These are phyloP conservation scores for Coniochaeta pulveracea DNA, from an alignment of 2,329 filamentous ascomycete species.

Conservation along the genomic window DNA sequence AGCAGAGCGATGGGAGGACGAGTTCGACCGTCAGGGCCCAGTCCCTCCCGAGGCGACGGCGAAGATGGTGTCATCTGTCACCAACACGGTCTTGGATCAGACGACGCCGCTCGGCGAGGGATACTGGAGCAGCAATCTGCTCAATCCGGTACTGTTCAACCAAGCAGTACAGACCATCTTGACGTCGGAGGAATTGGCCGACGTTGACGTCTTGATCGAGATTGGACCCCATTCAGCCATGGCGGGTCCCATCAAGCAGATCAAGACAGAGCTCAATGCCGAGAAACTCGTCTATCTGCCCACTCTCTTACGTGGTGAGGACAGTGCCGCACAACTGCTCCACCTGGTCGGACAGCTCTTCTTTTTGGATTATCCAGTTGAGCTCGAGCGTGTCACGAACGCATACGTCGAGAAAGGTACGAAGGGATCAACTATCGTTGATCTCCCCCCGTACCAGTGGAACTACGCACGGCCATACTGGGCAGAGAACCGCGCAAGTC, in stretches of 20 bases:
- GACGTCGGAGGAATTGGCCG: neutral
- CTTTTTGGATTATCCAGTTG: no score
- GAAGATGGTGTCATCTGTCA: constrained; percentile 6
- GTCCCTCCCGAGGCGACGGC: neutral
- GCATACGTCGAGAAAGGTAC: no score
- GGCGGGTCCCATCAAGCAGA: constrained; percentile 5
- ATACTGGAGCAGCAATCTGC: constrained; percentile 10
- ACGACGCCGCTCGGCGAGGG: neutral
- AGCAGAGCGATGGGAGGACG: constrained; percentile 9
- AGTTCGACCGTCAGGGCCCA: constrained; percentile 1
- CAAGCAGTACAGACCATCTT: constrained; percentile 4
- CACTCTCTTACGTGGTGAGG: neutral
- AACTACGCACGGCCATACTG: constrained; percentile 21
- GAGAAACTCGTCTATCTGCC: neutral
- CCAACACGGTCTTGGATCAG: constrained; percentile 2
- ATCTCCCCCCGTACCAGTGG: constrained; percentile 26
- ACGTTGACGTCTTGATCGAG: constrained; percentile 6
- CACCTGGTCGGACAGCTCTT: no score
- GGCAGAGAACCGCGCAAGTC: constrained; percentile 9
- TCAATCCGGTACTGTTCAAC: constrained; percentile 5
- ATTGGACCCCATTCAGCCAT: constrained; percentile 10
- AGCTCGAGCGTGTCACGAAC: no score
- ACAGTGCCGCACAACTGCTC: no score
- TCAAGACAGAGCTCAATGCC: no score
- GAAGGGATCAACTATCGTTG: no score